These are phyloP conservation scores for Cercospora beticola DNA, from an alignment of 2,329 filamentous ascomycete genomes.

Conservation along the genomic window DNA sequence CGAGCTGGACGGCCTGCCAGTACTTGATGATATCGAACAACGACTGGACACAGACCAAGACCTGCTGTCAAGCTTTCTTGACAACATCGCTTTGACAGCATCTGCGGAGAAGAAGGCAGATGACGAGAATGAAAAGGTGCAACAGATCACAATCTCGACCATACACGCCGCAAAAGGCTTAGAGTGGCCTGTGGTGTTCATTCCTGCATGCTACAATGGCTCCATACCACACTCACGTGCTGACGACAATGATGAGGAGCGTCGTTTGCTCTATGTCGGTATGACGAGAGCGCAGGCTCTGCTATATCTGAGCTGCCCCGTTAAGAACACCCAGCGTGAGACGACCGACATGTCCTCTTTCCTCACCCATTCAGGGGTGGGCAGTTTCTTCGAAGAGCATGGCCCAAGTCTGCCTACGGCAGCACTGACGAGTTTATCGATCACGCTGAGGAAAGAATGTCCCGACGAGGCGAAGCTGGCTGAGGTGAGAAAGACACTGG, in stretches of 20 bases:
- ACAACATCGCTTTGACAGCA: constrained; percentile 83
- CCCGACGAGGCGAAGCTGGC: constrained; percentile 59
- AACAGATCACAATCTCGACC: constrained; percentile 83
- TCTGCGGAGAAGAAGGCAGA: constrained; percentile 67
- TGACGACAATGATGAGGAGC: constrained; percentile 83
- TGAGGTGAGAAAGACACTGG: constrained; percentile 49
- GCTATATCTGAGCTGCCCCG: constrained; percentile 79
- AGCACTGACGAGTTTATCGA: constrained; percentile 65
- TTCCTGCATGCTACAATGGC: constrained; percentile 84
- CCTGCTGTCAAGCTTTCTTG: constrained; percentile 75
- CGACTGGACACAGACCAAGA: constrained; percentile 56
- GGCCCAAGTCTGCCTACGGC: constrained; percentile 69
- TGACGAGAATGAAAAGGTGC: constrained; percentile 54
- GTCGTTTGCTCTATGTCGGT: constrained; percentile 86
- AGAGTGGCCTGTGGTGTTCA: constrained; percentile 94
- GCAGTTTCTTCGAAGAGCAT: constrained; percentile 55
- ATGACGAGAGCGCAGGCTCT: constrained; percentile 91
- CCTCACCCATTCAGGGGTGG: constrained; percentile 57
- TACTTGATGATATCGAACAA: constrained; percentile 68
- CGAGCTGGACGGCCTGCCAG: constrained; percentile 58
- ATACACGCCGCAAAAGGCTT: constrained; percentile 95
- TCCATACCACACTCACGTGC: constrained; percentile 86
- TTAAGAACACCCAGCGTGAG: constrained; percentile 63
- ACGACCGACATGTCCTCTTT: constrained; percentile 71
- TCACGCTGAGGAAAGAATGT: constrained; percentile 65